A percentile compares a stretch with the other conserved stretches of the same genome.
Conservation (phyloP, 495 filamentous ascomycete species). For the Aspergillus bridgeri region DNA sequence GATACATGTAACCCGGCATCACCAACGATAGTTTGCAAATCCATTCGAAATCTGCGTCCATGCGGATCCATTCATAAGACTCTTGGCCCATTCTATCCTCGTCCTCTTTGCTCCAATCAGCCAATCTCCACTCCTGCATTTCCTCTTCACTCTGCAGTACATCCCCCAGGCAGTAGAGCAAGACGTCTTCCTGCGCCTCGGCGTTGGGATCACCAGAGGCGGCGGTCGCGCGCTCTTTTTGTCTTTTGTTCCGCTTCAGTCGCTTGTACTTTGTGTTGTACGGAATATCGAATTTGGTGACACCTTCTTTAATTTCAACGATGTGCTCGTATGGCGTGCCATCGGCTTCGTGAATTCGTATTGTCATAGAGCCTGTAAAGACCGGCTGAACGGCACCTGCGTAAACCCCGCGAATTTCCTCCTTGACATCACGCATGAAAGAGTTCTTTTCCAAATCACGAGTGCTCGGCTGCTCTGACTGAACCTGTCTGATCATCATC, state of each 20-base stretch:
- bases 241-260: constrained; percentile 84
- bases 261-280: constrained; percentile 99
- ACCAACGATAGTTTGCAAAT: constrained; percentile 73
- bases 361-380: constrained; percentile 95
- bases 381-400: constrained; percentile 66
- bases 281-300: constrained; percentile 83
- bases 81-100: constrained; percentile 90
- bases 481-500: constrained; percentile 82
- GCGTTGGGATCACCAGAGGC: constrained; percentile 57
- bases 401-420: constrained; percentile 67
- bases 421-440: constrained; percentile 80
- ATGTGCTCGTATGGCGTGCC: constrained; percentile 99
- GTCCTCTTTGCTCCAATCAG: constrained; percentile 82
- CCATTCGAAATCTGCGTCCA: constrained; percentile 99
- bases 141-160: constrained; percentile 82
- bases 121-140: constrained; percentile 73
- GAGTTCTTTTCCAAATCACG: constrained; percentile 58
- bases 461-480: constrained; percentile 51
- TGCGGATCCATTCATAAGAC: constrained; percentile 96
- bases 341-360: constrained; percentile 97
- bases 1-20: constrained; percentile 93
- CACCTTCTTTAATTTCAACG: constrained; percentile 84
- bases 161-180: constrained; percentile 91
- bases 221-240: constrained; percentile 69
- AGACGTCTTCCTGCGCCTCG: constrained; percentile 76